Evolutionary conservation across 192 early-diverging fungal species (phyloP).

Genomic region (Diversispora epigaea): DNA sequence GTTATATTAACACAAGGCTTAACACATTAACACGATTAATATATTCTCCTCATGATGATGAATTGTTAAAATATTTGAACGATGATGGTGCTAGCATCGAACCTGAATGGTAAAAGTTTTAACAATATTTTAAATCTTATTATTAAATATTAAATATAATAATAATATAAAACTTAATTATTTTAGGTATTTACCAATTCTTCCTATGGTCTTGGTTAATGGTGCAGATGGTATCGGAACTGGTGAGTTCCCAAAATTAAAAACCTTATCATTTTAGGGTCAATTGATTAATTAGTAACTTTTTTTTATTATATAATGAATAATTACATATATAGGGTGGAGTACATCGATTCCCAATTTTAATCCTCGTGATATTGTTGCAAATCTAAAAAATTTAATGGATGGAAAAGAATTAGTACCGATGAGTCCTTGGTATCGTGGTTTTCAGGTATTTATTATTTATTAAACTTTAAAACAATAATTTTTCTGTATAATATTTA

Average conservation of each 20-base stretch:
- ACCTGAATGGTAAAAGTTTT: slow-evolving; percentile 67
- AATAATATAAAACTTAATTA: no score
- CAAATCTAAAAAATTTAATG: slow-evolving; percentile 82
- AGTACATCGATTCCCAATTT: slow-evolving; percentile 79
- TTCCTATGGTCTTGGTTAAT: slow-evolving; percentile 94
- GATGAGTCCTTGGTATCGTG: slow-evolving; percentile 94
- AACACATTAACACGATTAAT: slow-evolving; percentile 70
- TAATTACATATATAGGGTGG: slow-evolving; percentile 48
- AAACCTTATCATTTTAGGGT: not conserved
- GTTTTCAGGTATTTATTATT: slow-evolving; percentile 59
- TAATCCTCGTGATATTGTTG: slow-evolving; percentile 86
- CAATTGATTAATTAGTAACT: not conserved
- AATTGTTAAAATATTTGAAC: slow-evolving; percentile 74
- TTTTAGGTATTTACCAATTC: slow-evolving; percentile 71
- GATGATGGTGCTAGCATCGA: slow-evolving; percentile 92
- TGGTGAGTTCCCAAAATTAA: slow-evolving; percentile 42
- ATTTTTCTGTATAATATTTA: no score
- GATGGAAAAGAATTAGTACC: slow-evolving; percentile 62
- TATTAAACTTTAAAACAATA: not conserved
- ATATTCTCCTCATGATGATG: slow-evolving; percentile 81
- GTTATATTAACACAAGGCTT: slow-evolving; percentile 91
- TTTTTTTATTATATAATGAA: not conserved
- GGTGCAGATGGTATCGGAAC: slow-evolving; percentile 96
- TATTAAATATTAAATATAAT: no score
- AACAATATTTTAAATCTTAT: no score